Conservation (phyloP, 495 filamentous ascomycete genomes). For the Corynascus novoguineensis region DNA sequence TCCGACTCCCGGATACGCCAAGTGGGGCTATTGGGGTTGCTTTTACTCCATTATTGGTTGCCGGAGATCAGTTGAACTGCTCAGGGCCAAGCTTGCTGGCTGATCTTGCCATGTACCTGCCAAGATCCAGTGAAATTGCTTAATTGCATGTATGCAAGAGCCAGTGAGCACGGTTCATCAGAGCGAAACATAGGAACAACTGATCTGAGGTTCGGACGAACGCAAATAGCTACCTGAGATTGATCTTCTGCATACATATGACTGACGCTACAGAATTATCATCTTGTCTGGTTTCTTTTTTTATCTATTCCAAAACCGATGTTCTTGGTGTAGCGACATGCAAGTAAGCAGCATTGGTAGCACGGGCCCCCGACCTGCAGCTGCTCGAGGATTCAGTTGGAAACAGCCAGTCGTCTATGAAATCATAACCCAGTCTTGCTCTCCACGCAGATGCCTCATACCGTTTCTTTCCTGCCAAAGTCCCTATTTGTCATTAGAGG, state of each 20-base stretch:
- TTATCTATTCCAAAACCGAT: too few species aligned
- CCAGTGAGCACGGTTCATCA: background rate
- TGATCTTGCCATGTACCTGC: slow-evolving; percentile 23
- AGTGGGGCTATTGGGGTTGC: slow-evolving; percentile 12
- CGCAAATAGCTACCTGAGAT: too few species aligned
- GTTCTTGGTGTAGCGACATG: too few species aligned
- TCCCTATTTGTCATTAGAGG: background rate
- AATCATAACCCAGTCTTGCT: slow-evolving; percentile 18
- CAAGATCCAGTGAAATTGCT: slow-evolving; percentile 17
- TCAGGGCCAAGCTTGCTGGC: slow-evolving; percentile 8
- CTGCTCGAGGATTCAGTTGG: too few species aligned
- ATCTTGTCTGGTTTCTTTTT: too few species aligned
- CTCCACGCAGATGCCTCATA: background rate
- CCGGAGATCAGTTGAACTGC: slow-evolving; percentile 9
- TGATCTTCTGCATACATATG: too few species aligned
- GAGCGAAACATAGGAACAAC: background rate
- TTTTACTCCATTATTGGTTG: slow-evolving; percentile 12
- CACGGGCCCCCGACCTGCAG: too few species aligned
- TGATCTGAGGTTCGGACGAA: too few species aligned
- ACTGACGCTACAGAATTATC: too few species aligned
- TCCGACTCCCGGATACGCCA: slow-evolving; percentile 30
- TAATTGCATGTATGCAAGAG: slow-evolving; percentile 17
- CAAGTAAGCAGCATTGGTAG: background rate
- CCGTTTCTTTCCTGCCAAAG: background rate
- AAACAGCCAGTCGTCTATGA: too few species aligned